These are phyloP conservation scores for Entomophthora muscae DNA, from an alignment of 371 early-diverging fungal genomes.

Conservation along the genomic window DNA sequence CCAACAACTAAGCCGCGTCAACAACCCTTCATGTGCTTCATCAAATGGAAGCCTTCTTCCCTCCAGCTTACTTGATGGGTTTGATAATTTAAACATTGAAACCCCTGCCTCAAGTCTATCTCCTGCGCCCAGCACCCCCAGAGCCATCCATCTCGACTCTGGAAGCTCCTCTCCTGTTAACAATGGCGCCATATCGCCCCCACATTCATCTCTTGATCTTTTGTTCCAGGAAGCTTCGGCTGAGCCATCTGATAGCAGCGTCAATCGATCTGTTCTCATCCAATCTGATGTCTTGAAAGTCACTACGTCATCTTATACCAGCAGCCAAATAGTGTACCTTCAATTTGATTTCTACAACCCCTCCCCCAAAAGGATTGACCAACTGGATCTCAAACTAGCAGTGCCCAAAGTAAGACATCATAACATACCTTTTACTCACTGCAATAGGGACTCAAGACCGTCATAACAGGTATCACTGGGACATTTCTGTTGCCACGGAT, in stretches of 20 bases:
- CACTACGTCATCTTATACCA: not conserved
- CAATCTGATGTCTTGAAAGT: not conserved
- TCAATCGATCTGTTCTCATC: not conserved
- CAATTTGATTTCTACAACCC: slow-evolving; percentile 8
- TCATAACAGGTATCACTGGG: slow-evolving; percentile 1
- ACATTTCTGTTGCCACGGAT: slow-evolving; percentile 3
- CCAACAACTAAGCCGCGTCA: not conserved
- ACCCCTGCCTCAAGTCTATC: not conserved
- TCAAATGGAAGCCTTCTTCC: not conserved
- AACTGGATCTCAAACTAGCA: slow-evolving; percentile 9
- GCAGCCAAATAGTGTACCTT: not conserved
- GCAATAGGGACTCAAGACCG: not conserved
- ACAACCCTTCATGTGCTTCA: not conserved
- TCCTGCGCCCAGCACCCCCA: not conserved
- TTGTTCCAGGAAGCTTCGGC: not conserved
- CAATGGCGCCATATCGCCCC: not conserved
- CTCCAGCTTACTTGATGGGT: not conserved
- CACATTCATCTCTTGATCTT: not conserved
- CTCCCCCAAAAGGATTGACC: not conserved
- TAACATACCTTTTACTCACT: not conserved
- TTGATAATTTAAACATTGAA: not conserved
- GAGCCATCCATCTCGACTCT: slow-evolving; percentile 3
- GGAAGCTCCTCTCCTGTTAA: not conserved
- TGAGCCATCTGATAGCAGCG: not conserved
- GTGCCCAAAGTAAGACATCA: slow-evolving; percentile 7